Evolutionary conservation across 805 yeast genomes (phyloP).

Genomic region (Cyberlindnera amylophila): DNA sequence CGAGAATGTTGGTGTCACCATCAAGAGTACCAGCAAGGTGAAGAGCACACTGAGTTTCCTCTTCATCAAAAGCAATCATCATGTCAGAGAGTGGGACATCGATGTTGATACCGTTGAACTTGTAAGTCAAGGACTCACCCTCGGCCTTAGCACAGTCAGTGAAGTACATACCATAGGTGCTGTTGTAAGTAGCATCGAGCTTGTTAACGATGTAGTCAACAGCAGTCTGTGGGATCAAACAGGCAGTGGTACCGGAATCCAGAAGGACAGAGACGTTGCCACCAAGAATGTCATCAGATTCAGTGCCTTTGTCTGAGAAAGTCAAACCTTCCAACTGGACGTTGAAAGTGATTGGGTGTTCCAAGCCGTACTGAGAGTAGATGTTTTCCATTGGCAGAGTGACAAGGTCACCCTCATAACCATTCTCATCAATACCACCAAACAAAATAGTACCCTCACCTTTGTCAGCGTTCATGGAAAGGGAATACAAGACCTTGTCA

Average conservation of each 20-base stretch:
- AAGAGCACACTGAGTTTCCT: conserved; percentile 3
- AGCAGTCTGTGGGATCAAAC: conserved; percentile 38
- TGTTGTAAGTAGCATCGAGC: conserved; percentile 31
- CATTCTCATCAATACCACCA: conserved; percentile 59
- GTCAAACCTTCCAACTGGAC: conserved; percentile 1
- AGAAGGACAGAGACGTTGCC: conserved; percentile 33
- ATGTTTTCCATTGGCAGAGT: conserved; percentile 35
- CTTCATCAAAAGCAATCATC: neutral
- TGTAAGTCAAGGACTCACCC: neutral
- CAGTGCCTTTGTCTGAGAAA: neutral
- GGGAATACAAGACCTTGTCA: conserved; percentile 50
- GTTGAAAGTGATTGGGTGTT: conserved; percentile 35
- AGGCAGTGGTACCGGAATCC: conserved; percentile 57
- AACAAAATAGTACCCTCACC: conserved; percentile 50
- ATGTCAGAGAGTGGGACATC: conserved; percentile 3
- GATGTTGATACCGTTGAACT: conserved; percentile 5
- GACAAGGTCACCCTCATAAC: conserved; percentile 45
- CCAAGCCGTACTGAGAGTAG: conserved; percentile 38
- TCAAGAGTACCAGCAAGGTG: conserved; percentile 12
- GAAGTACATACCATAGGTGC: conserved; percentile 1
- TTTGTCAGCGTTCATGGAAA: conserved; percentile 40
- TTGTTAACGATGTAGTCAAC: conserved; percentile 24
- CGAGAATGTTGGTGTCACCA: conserved; percentile 43
- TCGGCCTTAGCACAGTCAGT: conserved; percentile 1
- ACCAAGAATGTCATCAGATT: neutral